phyloP scores from a whole-genome alignment of 2,329 filamentous ascomycete species.

The Botrytis fabae region DNA sequence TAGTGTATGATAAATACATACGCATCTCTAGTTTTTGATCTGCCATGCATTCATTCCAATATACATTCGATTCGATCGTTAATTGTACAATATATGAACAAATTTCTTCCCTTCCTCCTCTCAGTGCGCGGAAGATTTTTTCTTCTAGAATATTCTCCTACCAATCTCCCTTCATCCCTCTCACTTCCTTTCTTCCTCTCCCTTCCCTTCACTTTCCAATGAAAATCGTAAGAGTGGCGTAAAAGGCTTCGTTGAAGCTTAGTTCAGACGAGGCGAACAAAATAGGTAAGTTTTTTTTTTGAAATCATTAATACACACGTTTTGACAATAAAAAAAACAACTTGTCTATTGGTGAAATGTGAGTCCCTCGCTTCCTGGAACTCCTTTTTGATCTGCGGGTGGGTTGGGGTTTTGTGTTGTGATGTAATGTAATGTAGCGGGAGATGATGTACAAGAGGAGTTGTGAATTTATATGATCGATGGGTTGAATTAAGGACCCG shows the following conservation, averaged over 20 bases:
- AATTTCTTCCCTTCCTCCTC: not conserved
- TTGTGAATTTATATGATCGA: not conserved
- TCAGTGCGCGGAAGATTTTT: not conserved
- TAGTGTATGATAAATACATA: not conserved
- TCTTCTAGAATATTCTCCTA: not conserved
- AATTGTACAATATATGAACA: slow-evolving; percentile 16
- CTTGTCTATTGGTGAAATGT: not conserved
- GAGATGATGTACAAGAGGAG: not conserved
- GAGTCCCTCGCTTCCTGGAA: not conserved
- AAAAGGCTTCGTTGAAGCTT: not conserved
- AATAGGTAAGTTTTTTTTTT: not conserved
- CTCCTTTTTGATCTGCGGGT: not conserved
- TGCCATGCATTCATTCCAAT: not conserved
- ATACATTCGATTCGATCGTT: slow-evolving; percentile 16
- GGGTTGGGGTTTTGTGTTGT: not conserved
- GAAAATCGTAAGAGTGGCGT: slow-evolving; percentile 14
- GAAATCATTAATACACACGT: not conserved
- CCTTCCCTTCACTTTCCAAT: not conserved
- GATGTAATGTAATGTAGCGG: not conserved
- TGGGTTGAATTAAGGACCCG: not conserved
- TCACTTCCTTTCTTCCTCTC: not conserved
- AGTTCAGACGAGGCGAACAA: not conserved
- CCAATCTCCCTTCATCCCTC: not conserved
- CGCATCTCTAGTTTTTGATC: not conserved
- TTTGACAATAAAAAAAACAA: not conserved